phyloP scores from a whole-genome alignment of 306 rosid genomes.

The Leucaena leucocephala region DNA sequence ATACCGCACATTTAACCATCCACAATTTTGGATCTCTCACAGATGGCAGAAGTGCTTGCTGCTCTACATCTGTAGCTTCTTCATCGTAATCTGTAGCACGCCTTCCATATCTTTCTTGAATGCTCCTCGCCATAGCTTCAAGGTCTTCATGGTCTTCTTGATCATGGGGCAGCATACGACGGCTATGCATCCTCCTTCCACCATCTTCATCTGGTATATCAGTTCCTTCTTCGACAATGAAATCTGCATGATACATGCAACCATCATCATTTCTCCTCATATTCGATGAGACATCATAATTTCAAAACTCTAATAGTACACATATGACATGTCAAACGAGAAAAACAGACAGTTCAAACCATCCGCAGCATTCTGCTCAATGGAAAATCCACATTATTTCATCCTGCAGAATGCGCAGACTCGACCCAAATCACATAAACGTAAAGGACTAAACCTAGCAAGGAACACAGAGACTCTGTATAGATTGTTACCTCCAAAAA shows the following conservation, averaged over 20 bases:
- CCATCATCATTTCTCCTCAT: constrained; percentile 19
- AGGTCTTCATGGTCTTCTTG: constrained; percentile 88
- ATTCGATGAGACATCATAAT: not conserved
- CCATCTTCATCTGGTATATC: constrained; percentile 79
- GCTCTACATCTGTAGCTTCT: constrained; percentile 94
- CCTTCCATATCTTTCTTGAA: constrained; percentile 78
- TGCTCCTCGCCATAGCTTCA: constrained; percentile 78
- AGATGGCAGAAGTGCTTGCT: constrained; percentile 95
- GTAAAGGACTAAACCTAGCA: not conserved
- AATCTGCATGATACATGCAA: constrained; percentile 54
- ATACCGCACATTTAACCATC: constrained; percentile 99
- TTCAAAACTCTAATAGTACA: constrained; percentile 4
- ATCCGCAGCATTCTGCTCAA: constrained; percentile 1
- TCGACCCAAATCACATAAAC: not conserved
- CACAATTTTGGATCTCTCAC: constrained; percentile 98
- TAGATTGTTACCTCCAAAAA: not conserved
- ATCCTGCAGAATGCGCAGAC: constrained; percentile 9
- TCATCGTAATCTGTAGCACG: constrained; percentile 66
- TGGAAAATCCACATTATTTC: constrained; percentile 11
- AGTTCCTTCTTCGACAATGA: constrained; percentile 62
- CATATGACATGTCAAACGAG: constrained; percentile 12
- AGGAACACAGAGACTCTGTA: constrained; percentile 10
- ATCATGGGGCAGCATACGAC: constrained; percentile 59
- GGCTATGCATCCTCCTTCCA: constrained; percentile 60
- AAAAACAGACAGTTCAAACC: constrained; percentile 20